Evolutionary conservation across 2,329 filamentous ascomycete genomes (phyloP).

Genomic region (Aspergillus chevalieri): DNA sequence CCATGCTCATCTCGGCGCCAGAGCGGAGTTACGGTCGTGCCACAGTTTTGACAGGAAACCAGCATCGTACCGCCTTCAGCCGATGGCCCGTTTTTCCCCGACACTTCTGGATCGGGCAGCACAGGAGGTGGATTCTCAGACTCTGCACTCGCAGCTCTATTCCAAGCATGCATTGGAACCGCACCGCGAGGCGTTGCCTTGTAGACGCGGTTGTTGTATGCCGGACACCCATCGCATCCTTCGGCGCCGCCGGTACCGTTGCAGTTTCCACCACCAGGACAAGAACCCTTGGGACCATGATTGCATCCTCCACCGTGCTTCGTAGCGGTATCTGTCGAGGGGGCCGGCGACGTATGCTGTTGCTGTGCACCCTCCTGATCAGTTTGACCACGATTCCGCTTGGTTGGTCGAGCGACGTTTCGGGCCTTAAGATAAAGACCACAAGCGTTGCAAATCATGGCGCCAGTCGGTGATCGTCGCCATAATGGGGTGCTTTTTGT

Average conservation of each 20-base stretch:
- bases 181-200: slow-evolving; percentile 62
- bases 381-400: slow-evolving; percentile 65
- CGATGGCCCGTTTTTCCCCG: slow-evolving; percentile 14
- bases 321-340: slow-evolving; percentile 30
- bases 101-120: slow-evolving; percentile 18
- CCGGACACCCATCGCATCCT: slow-evolving; percentile 90
- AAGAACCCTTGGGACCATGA: slow-evolving; percentile 65
- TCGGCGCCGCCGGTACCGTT: slow-evolving; percentile 95
- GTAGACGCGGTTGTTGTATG: slow-evolving; percentile 92
- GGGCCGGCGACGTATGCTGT: slow-evolving; percentile 23
- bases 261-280: slow-evolving; percentile 87
- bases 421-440: slow-evolving; percentile 90
- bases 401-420: slow-evolving; percentile 84
- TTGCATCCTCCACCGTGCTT: slow-evolving; percentile 19
- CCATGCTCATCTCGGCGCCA: slow-evolving; percentile 93
- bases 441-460: slow-evolving; percentile 96
- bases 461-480: slow-evolving; percentile 85
- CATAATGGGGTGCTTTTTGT: slow-evolving; percentile 92
- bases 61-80: slow-evolving; percentile 48
- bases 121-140: slow-evolving; percentile 9
- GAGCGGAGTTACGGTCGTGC: slow-evolving; percentile 89
- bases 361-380: slow-evolving; percentile 18
- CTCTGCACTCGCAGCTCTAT: slow-evolving; percentile 26
- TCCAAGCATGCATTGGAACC: slow-evolving; percentile 25
- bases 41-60: slow-evolving; percentile 94